Base-by-base conservation (phyloP, 2,329 filamentous ascomycete genomes). In the Nannizziopsis arthrosporioides region DNA sequence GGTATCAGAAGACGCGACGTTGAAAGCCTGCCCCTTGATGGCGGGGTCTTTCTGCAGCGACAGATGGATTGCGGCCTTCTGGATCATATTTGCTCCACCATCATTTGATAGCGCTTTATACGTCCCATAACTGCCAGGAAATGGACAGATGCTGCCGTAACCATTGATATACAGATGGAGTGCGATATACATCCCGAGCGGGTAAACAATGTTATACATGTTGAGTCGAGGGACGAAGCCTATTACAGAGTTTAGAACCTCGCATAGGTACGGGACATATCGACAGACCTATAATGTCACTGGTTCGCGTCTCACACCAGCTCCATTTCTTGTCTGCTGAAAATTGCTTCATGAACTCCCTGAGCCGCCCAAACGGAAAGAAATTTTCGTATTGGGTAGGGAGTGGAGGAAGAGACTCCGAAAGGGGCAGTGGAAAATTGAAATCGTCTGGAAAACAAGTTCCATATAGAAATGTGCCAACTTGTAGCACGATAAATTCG, bases 401-500 rank as follows among this genome's bases (percentile, higher is more conserved):
- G 18, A 60, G 49, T n/a, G 56, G 55, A 15, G 59, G 59, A 3
- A 59, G 51, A 8, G 48, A 44, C 44, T 63, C 59, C 10, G 46
- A 52, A 17, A 62, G 51, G 30, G 59, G 59, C 2, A 56, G 32
- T 9, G 58, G 53, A 42, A 50, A 57, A 3, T 59, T 56, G 45
- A 63, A 61, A 22, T 59, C 51, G 14, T 59, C 57, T 4, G 56
- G 50, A 60, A 57, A 9, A 5, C 61, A 58, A 67, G n/a, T 42
- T 10, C 32, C 50, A 9, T 41, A 63, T 62, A 50, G 71, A n/a
- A n/a, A 70, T 30, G 66, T 67, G 22, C 68, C 68, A 1, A 67
- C 70, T 15, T 66, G 67, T 11, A 70, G 57, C 6, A 68, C 62
- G 9, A 70, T 59, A 47, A 68, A 70, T 17, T 40, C 34, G 62